Base-by-base conservation (phyloP, 2,329 filamentous ascomycete species). In the Paecilomyces sp. region DNA sequence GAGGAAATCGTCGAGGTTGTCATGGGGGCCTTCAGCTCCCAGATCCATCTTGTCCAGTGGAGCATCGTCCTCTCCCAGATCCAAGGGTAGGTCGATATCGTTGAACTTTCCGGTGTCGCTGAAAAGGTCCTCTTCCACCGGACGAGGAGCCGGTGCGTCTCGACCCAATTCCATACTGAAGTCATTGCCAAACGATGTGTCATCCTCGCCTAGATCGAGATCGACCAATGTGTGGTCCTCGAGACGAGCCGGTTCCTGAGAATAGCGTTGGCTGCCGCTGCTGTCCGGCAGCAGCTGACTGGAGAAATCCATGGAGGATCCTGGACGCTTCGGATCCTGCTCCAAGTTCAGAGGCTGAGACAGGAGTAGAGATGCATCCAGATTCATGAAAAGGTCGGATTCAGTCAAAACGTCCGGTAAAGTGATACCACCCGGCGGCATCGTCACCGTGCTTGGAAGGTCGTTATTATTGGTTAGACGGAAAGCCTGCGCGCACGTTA, bases 401-500 rank as follows among this genome's bases (percentile, higher is more conserved):
- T 95, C 92, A 11, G 94, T 97, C 66, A 99, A 89, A 58, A 89
- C 88, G 78, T 99, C 94, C 6, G 92, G 92, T 58, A 99, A 83
- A 69, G 93, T 90, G 64, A 97, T 84, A 30, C 91, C 88, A 72
- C 92, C 91, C 55, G 92, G 89, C 31, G 90, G 89, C 64, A 90
- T 83, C 68, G 91, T 88, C 15, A 93, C 82, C 69, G 89, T 91
- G 56, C 87, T 84, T n/a, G 92, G 91, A 67, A 97, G 84, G 75
- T 99, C 94, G 72, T 97, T 95, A 77, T 97, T 97, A 65, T 93
- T 93, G 55, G 87, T 90, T 22, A 93, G 91, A 61, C 92, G 90
- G 79, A 97, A 99, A 51, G 94, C 93, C 93, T 96, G 63, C 8
- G 57, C 56, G 31, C 30, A 41, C 24, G 59, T 79, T 75, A 80